Percentiles rank a stretch among this genome's conserved stretches.
Evolutionary conservation across 2,329 filamentous ascomycete genomes (phyloP).

Genomic region (Diaporthe humulicola): DNA sequence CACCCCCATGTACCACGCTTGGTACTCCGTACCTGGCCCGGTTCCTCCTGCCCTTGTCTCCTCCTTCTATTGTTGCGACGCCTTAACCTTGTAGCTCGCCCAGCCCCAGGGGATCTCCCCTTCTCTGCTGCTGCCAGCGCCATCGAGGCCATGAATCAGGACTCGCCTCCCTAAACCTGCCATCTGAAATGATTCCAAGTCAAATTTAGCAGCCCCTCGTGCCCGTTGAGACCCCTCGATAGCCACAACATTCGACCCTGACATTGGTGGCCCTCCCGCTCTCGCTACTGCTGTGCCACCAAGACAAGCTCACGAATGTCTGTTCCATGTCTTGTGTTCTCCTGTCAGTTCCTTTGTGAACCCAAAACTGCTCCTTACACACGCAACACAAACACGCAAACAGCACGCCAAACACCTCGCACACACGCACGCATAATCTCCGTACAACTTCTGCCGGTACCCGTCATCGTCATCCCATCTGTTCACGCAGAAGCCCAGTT

Average conservation of each 20-base stretch:
- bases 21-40: not conserved
- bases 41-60: slow-evolving; percentile 2
- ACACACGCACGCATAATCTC: not conserved
- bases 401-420: too few species aligned
- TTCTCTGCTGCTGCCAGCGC: not conserved
- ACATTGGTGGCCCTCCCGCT: not conserved
- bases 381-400: not conserved
- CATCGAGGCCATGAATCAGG: slow-evolving; percentile 16
- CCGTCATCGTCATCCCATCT: not conserved
- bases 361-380: not conserved
- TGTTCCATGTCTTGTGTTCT: not conserved
- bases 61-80: not conserved
- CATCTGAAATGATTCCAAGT: slow-evolving; percentile 25
- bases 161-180: slow-evolving; percentile 14
- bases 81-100: slow-evolving; percentile 1
- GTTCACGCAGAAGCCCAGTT: not conserved
- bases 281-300: not conserved
- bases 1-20: slow-evolving; percentile 19
- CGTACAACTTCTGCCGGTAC: not conserved
- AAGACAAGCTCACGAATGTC: not conserved
- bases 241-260: not conserved
- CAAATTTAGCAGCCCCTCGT: slow-evolving; percentile 4
- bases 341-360: slow-evolving; percentile 2
- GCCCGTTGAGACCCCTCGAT: slow-evolving; percentile 12
- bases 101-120: slow-evolving; percentile 10